Evolutionary conservation across 208 protist species (phyloP), one percentile per base, ranked within the genome.

Genomic region (Kentomonas sorsogonicus): DNA sequence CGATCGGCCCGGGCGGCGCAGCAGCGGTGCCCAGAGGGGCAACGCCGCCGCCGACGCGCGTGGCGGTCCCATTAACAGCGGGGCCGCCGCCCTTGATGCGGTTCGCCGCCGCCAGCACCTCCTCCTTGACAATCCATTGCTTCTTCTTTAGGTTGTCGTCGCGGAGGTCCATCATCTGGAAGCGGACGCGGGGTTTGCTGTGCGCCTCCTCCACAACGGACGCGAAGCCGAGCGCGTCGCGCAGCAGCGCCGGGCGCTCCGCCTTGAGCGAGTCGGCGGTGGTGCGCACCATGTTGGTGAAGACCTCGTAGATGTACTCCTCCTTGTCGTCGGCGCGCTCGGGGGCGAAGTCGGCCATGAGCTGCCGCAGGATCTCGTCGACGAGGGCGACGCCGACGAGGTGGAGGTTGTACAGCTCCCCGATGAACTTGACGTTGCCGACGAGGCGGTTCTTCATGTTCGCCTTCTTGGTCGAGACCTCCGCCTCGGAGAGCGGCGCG

Each of bases 371-470:
- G 40, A 94, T 83, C 31, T 77, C 66, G 33, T 74, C 66, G 26
- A 94, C 77, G n/a, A 89, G 63, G 15, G 53, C 34, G 26, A 77
- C 75, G 18, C 72, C 77, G 18, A 94, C 60, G 45, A 94, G 44
- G 40, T 79, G 63, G 16, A 83, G 70, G 36, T 83, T 86, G 62
- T 79, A 91, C 1, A 94, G 80, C 74, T 94, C 79, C 15, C 78
- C 84, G 7, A 91, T 70, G 60, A 94, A 94, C 33, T 85, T 89
- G 57, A 90, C 83, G 67, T 90, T 94, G 47, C 81, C 88, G 10
- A 89, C 74, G 22, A 90, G 74, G 25, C 84, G 79, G 58, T 78
- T 63, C 72, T 89, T 91, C 41, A 89, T 67, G 25, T 77, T 74
- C 1, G 48, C 69, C 18, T 74, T 74, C 64, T 86, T 86, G 67